Evolutionary conservation across 768 basidiomycete species (phyloP), one percentile per base, ranked within the genome.

Genomic region (Butyriboletus loyo): DNA sequence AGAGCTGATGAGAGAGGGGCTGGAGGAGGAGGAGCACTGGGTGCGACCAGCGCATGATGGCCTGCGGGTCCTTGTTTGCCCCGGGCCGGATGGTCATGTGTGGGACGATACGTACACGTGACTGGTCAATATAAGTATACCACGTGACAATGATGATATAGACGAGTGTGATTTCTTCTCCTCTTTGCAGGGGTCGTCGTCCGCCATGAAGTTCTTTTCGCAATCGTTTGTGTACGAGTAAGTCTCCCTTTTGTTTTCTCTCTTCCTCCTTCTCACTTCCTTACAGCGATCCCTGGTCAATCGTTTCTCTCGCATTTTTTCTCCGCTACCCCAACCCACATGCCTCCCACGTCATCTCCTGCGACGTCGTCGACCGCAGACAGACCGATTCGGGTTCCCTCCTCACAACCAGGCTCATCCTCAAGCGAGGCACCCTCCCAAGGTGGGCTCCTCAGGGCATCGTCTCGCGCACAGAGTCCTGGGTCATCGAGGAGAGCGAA

Each of bases 241-340:
- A 65, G 79, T 77, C 2, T 24, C 5, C 14, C 2, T 4, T 8
- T 9, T 7, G 1, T 14, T 1, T 22, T 15, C 0, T 31, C 4
- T 2, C 1, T 1, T 13, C 0, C 11, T 25, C 34, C 15, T 15
- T 2, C 17, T 45, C 25, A 55, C 15, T 15, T 7, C 61, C 1
- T 1, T 1, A 1, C 40, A 94, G 93, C 78, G 92, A 97, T 82
- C 83, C 93, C 69, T 93, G 95, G 84, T 79, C 90, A 52, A 95
- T 90, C 60, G 90, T 96, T 53, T 85, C 95, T 19, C 78, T 96
- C 57, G 95, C 95, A 13, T 97, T 89, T 77, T 95, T 95, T 68
- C 76, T 97, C 53, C 88, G 95, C 57, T 98, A 97, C 72, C 95
- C 95, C 4, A 98, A 97, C 67, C 93, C 95, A 44, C 92, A 92